Evolutionary conservation across 305 asterid species (phyloP), one percentile per base, ranked within the genome.

Genomic region (Rubia balearica): DNA sequence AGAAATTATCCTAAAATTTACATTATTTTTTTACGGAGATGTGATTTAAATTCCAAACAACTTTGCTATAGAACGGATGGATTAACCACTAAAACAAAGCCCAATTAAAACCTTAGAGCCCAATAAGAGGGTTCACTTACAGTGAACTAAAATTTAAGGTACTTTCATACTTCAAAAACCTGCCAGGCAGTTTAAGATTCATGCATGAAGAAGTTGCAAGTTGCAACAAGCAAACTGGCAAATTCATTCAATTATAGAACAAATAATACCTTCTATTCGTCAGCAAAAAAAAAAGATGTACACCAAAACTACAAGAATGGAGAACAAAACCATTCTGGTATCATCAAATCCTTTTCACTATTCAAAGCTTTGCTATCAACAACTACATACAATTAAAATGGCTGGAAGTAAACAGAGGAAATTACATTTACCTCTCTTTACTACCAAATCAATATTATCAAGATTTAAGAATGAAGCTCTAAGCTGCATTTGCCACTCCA

Each of bases 401-500:
- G 43, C 73, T 78, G 59, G 72, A 79, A 55, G 46, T 67, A 5
- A 51, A 21, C 24, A 70, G 57, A 75, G 59, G 69, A 48, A 65
- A n/a, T 51, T 17, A 17, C 59, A 51, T 17, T 71, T 67, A 77
- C 81, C 81, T 67, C 43, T 16, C 55, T 46, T 53, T 51, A 7
- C 41, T 59, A 67, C 41, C 60, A 14, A 66, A 36, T 41, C 21
- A 59, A 67, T 51, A 51, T 21, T 51, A 59, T 42, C 36, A 73
- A 41, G 42, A 13, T 46, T 48, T 19, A 51, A 63, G 51, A 87
- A 81, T 41, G 92, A 83, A 64, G 81, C 77, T 55, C 85, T 81
- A 16, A 80, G 75, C 62, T 81, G 92, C 72, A 76, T n/a, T 78
- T 87, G 94, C 96, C 97, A 87, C 71, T 87, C 97, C 87, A 79